Conservation (phyloP, 2,329 filamentous ascomycete species). For the Blumeria graminis region DNA sequence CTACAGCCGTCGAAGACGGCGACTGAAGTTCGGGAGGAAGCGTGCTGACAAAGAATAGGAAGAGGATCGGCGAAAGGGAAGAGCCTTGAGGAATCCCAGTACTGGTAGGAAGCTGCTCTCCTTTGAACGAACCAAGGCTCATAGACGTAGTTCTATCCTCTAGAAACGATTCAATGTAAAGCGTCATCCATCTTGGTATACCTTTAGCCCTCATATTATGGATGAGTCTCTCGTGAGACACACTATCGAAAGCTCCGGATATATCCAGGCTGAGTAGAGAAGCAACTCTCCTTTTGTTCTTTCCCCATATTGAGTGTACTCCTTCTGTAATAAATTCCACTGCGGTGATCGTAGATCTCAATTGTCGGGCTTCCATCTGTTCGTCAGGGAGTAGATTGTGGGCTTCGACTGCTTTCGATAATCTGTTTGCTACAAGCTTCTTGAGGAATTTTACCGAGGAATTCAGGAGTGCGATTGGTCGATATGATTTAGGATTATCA, state of each 20-base stretch:
- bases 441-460: background rate
- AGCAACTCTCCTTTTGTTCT: background rate
- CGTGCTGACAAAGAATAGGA: too few species aligned
- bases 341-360: background rate
- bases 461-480: background rate
- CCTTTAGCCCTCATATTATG: too few species aligned
- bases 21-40: too few species aligned
- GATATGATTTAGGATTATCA: background rate
- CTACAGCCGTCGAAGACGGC: too few species aligned
- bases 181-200: too few species aligned
- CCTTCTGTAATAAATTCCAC: background rate
- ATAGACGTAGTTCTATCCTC: background rate
- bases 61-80: too few species aligned
- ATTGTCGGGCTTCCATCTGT: background rate
- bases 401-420: background rate
- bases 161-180: too few species aligned
- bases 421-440: background rate
- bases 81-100: too few species aligned
- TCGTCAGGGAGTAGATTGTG: background rate
- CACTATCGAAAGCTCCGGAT: background rate
- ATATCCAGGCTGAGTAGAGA: background rate
- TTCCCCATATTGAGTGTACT: background rate
- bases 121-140: background rate
- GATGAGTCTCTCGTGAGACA: too few species aligned
- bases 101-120: background rate